phyloP scores from a whole-genome alignment of 2,329 filamentous ascomycete species.

The Mycosphaerella arachidis region DNA sequence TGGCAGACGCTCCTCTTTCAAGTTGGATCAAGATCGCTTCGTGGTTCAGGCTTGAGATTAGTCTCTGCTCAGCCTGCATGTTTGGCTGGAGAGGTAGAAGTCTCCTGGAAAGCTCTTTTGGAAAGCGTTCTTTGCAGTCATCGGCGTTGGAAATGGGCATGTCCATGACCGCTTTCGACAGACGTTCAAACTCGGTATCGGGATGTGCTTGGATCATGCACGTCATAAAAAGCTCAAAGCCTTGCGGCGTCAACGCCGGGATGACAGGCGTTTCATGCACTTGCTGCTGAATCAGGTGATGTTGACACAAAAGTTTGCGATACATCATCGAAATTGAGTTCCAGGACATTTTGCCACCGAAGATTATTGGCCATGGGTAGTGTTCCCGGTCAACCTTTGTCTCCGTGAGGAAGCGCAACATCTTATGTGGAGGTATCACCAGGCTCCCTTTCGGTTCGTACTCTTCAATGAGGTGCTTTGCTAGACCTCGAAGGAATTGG shows the following conservation, averaged over 20 bases:
- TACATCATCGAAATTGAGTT: slow-evolving; percentile 43
- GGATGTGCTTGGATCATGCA: slow-evolving; percentile 71
- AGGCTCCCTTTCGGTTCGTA: slow-evolving; percentile 63
- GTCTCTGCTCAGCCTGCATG: slow-evolving; percentile 52
- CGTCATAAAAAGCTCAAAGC: slow-evolving; percentile 61
- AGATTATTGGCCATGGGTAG: slow-evolving; percentile 58
- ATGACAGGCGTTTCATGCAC: slow-evolving; percentile 40
- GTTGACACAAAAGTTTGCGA: slow-evolving; percentile 44
- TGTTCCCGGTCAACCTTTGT: slow-evolving; percentile 61
- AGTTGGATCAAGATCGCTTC: slow-evolving; percentile 44
- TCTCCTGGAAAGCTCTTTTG: slow-evolving; percentile 70
- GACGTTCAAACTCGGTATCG: slow-evolving; percentile 65
- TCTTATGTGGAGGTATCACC: slow-evolving; percentile 70
- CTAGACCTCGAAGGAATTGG: slow-evolving; percentile 69
- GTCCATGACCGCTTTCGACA: slow-evolving; percentile 63
- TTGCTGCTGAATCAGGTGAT: slow-evolving; percentile 45
- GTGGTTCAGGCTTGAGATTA: slow-evolving; percentile 47
- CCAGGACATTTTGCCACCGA: slow-evolving; percentile 41
- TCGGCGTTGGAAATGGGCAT: slow-evolving; percentile 66
- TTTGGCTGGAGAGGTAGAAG: slow-evolving; percentile 63
- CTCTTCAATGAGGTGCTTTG: slow-evolving; percentile 67
- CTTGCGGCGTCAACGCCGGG: slow-evolving; percentile 44
- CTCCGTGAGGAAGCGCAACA: slow-evolving; percentile 67
- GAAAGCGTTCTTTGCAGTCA: slow-evolving; percentile 66
- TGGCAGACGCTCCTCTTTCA: slow-evolving; percentile 32